phyloP scores from a whole-genome alignment of 306 rosid genomes.

The Urtica urens region DNA sequence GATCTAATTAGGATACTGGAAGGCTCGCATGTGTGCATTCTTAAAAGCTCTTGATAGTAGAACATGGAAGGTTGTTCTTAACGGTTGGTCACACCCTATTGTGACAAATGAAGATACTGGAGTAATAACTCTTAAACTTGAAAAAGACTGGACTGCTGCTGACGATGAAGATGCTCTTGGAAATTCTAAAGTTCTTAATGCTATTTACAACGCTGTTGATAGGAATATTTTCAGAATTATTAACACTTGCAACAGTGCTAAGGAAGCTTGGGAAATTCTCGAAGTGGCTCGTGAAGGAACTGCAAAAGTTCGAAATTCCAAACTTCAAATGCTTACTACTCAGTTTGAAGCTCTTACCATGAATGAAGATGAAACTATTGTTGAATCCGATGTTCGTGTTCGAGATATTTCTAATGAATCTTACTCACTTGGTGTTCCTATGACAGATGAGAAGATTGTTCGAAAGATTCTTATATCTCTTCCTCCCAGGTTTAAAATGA shows the following conservation, averaged over 20 bases:
- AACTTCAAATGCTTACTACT: neutral
- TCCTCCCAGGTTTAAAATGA: neutral
- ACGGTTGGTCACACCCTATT: neutral
- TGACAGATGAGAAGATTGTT: neutral
- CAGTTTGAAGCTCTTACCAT: neutral
- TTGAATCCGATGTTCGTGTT: neutral
- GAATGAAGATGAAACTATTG: neutral
- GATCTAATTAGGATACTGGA: neutral
- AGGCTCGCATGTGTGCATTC: neutral
- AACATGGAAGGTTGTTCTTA: neutral
- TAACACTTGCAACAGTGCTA: neutral
- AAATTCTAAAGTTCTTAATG: neutral
- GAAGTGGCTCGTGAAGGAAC: neutral
- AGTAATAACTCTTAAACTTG: neutral
- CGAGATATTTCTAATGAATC: neutral
- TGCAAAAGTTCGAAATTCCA: neutral
- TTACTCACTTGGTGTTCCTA: neutral
- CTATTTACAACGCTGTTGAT: neutral
- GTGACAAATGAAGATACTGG: neutral
- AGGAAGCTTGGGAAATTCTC: neutral
- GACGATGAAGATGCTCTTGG: neutral
- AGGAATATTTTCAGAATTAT: neutral
- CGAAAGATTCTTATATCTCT: neutral
- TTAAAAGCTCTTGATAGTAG: neutral
- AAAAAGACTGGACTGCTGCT: neutral